A percentile compares a stretch with the other conserved stretches of the same genome.
These are phyloP conservation scores for Chaetothyriales sp. DNA, from an alignment of 2,329 filamentous ascomycete genomes.

Conservation along the genomic window DNA sequence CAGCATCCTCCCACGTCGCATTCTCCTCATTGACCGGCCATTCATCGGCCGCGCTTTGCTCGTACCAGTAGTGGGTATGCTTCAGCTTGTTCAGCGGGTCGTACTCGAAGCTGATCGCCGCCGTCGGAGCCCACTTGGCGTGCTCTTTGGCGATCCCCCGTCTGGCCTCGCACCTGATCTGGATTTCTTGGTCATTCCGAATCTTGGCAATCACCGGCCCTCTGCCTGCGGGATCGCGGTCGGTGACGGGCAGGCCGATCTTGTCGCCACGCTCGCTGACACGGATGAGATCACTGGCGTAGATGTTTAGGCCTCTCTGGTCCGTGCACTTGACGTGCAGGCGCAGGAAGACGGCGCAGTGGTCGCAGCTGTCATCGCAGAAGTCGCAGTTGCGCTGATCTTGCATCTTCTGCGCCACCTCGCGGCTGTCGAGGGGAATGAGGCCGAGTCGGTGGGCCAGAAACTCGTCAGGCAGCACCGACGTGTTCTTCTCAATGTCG, in stretches of 20 bases:
- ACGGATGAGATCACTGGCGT: constrained; percentile 74
- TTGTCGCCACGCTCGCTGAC: constrained; percentile 57
- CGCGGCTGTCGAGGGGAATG: constrained; percentile 72
- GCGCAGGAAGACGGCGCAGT: constrained; percentile 72
- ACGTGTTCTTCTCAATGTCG: constrained; percentile 83
- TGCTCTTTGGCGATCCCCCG: constrained; percentile 99
- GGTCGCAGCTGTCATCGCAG: constrained; percentile 87
- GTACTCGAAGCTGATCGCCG: constrained; percentile 93
- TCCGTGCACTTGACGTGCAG: constrained; percentile 70
- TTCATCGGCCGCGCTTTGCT: constrained; percentile 66
- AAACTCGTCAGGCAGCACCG: constrained; percentile 93
- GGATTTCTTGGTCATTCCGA: constrained; percentile 75
- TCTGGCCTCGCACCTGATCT: constrained; percentile 84
- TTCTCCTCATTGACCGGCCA: constrained; percentile 50
- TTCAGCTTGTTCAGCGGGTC: constrained; percentile 92
- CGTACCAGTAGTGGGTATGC: constrained; percentile 91
- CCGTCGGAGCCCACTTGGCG: constrained; percentile 89
- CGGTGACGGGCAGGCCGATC: constrained; percentile 67
- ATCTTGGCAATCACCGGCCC: constrained; percentile 85
- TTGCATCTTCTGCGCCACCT: constrained; percentile 62
- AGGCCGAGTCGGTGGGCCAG: constrained; percentile 84
- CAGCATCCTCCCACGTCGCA: constrained; percentile 60
- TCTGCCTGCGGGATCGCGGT: constrained; percentile 60
- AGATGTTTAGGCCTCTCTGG: constrained; percentile 62
- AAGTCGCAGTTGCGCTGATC: constrained; percentile 83